Percentiles rank a stretch among this genome's conserved stretches.
Evolutionary conservation across 208 protist genomes (phyloP).

Genomic region (Crithidia bombi): DNA sequence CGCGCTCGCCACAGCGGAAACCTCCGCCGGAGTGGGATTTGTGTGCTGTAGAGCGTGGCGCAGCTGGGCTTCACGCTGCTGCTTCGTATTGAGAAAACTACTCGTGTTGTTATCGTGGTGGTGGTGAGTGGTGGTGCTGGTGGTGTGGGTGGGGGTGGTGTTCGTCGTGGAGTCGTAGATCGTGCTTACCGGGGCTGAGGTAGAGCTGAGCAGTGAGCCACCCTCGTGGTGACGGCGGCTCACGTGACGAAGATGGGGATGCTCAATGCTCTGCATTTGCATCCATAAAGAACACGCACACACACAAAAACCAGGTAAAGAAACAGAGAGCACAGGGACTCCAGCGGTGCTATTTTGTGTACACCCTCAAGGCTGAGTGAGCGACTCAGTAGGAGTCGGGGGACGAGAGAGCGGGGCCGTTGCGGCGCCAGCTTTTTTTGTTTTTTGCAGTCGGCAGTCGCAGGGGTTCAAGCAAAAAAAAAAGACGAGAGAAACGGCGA

Average conservation of each 20-base stretch:
- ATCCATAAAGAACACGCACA: too few relatives aligned
- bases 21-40: slow-evolving; percentile 23
- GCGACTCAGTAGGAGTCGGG: too few relatives aligned
- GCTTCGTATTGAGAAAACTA: background rate
- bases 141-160: slow-evolving; percentile 1
- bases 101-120: slow-evolving; percentile 1
- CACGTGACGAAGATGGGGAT: background rate
- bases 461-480: too few relatives aligned
- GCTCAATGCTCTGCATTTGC: background rate
- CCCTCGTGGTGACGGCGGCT: background rate
- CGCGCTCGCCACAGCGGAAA: slow-evolving; percentile 34
- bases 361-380: too few relatives aligned
- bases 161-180: slow-evolving; percentile 8
- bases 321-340: slow-evolving; percentile 5
- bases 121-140: slow-evolving; percentile 3
- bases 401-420: too few relatives aligned
- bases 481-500: too few relatives aligned
- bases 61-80: slow-evolving; percentile 27
- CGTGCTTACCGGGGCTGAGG: slow-evolving; percentile 18
- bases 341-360: too few relatives aligned
- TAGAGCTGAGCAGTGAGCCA: slow-evolving; percentile 6
- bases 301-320: too few relatives aligned
- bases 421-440: too few relatives aligned
- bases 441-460: too few relatives aligned
- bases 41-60: slow-evolving; percentile 22